Conservation (phyloP, 306 rosid genomes). For the Acmispon strigosus region DNA sequence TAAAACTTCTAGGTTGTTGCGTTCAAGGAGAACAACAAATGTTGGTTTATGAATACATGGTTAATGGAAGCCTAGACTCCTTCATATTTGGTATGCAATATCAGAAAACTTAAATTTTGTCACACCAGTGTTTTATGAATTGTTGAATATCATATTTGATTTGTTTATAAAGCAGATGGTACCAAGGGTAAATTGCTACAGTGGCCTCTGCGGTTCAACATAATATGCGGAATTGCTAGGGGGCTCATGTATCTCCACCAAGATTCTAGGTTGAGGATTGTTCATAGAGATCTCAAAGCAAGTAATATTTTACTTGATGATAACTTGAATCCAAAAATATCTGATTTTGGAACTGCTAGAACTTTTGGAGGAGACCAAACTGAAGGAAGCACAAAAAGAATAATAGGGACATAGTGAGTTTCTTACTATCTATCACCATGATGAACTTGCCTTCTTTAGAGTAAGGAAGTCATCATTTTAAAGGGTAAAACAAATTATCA, state of each 20-base stretch:
- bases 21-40: constrained; percentile 13
- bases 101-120: background rate
- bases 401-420: background rate
- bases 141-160: no score
- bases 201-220: background rate
- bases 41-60: constrained; percentile 23
- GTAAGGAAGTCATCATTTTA: no score
- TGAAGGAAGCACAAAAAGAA: background rate
- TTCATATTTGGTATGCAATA: constrained; percentile 26
- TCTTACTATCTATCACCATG: background rate
- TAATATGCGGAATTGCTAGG: background rate
- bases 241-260: background rate
- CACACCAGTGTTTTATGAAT: no score
- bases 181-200: background rate
- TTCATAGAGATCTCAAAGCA: no score
- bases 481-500: no score
- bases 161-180: background rate
- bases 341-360: background rate
- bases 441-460: no score
- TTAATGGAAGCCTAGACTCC: constrained; percentile 19
- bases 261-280: constrained; percentile 5
- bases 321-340: no score
- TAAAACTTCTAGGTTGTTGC: constrained; percentile 34
- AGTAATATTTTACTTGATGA: no score
- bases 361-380: background rate